phyloP scores from a whole-genome alignment of 306 rosid genomes.

The Senna siamea region DNA sequence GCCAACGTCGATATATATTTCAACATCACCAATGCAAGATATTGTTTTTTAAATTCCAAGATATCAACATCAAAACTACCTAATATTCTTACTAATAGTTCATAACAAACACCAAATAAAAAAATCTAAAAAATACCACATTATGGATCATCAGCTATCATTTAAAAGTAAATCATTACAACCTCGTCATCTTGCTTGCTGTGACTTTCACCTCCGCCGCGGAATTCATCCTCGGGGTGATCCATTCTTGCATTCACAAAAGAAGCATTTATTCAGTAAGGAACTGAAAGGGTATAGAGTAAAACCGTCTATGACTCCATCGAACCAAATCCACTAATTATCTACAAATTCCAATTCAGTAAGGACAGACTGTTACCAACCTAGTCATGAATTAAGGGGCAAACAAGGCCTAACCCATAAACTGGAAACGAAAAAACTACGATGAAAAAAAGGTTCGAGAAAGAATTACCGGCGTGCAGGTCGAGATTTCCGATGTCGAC shows the following conservation, averaged over 20 bases:
- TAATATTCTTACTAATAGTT: not conserved
- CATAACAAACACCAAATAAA: not conserved
- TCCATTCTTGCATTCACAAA: conserved; percentile 48
- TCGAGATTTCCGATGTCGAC: not conserved
- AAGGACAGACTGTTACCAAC: not conserved
- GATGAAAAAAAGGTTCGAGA: not conserved
- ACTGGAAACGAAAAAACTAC: not conserved
- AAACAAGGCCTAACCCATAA: not conserved
- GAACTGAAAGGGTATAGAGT: not conserved
- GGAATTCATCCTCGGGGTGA: conserved; percentile 72
- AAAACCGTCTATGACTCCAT: not conserved
- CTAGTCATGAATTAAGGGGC: not conserved
- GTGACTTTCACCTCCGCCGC: conserved; percentile 56
- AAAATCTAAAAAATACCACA: conserved; percentile 5
- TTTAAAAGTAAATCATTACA: conserved; percentile 36
- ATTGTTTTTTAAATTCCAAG: not conserved
- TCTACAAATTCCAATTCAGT: not conserved
- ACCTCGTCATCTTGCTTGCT: conserved; percentile 92
- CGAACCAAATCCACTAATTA: not conserved
- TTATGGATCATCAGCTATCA: conserved; percentile 11
- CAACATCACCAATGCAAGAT: conserved; percentile 7
- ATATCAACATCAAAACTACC: not conserved
- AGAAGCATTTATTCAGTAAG: not conserved
- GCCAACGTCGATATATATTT: not conserved
- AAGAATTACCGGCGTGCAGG: not conserved